Evolutionary conservation across 2,329 filamentous ascomycete genomes (phyloP).

Genomic region (Neophaeococcomyces mojaviensis): DNA sequence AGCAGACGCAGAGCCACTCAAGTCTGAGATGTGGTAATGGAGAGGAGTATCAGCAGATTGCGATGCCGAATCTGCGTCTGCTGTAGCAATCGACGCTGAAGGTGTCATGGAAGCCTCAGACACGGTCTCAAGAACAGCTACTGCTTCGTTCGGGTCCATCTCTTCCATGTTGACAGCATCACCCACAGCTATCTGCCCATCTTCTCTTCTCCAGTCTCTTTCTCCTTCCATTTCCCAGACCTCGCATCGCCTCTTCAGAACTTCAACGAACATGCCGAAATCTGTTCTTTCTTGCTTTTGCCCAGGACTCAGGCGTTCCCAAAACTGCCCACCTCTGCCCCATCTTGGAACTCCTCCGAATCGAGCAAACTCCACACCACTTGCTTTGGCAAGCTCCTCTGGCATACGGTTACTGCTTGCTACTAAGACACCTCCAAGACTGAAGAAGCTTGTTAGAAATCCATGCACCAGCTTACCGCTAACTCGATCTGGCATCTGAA

Average conservation of each 20-base stretch:
- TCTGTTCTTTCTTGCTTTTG: constrained; percentile 59
- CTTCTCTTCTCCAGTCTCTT: constrained; percentile 57
- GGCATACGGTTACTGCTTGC: constrained; percentile 79
- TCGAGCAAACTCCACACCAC: constrained; percentile 60
- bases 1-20: constrained; percentile 1
- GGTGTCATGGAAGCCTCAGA: constrained; percentile 2
- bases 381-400: constrained; percentile 69
- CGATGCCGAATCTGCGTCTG: background rate
- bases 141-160: constrained; percentile 3
- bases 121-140: background rate
- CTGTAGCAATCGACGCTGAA: background rate
- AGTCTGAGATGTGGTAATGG: constrained; percentile 19
- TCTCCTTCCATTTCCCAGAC: constrained; percentile 77
- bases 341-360: constrained; percentile 40
- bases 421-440: constrained; percentile 70
- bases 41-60: constrained; percentile 18
- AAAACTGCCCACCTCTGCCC: constrained; percentile 15
- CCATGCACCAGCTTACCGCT: constrained; percentile 73
- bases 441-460: constrained; percentile 72
- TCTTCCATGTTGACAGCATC: constrained; percentile 4
- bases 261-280: constrained; percentile 67
- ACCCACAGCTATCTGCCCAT: constrained; percentile 27
- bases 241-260: constrained; percentile 69
- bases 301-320: constrained; percentile 35
- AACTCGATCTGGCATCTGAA: constrained; percentile 71